Base-by-base conservation (phyloP, 148 eudicot species). In the Polygonum maritimum region DNA sequence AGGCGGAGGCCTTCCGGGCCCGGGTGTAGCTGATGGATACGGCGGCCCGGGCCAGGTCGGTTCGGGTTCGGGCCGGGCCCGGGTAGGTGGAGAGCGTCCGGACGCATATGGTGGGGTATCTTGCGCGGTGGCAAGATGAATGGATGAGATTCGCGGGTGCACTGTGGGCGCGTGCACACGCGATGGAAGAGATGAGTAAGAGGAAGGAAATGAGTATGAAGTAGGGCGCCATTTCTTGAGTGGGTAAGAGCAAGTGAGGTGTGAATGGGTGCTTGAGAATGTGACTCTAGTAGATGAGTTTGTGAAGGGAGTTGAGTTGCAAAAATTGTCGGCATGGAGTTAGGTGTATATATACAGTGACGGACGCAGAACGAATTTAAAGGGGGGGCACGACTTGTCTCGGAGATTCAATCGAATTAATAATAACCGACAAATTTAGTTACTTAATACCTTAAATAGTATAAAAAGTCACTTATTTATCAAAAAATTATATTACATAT, bases 101-200 rank as follows among this genome's bases (percentile, higher is more conserved):
- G 79, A 84, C 48, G 80, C 91, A 89, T 52, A 89, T 44, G 63
- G 44, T 48, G 2, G 92, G 92, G 84, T 82, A 89, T 76, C 83
- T 85, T 38, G 90, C 90, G 76, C 84, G 88, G 75, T 47, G 75
- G 81, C 92, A 89, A 0, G 87, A 85, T 8, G 81, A 48, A n/a
- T 76, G 82, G 57, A 88, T 80, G 1, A 88, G 86, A 44, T 82
- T 76, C 4, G 75, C 16, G 0, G 81, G 26, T 7, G 39, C 12
- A n/a, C 22, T 39, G 45, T 54, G 40, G 4, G 69, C 15, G 39
- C 65, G 77, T 47, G 48, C 21, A 26, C 45, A 72, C 65, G 78
- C 71, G 71, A 45, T 1, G 80, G 73, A 14, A 67, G 71, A 44
- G 41, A 33, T 7, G 18, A 78, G 36, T 39, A 74, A 79, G 33